Percentiles rank a stretch among this genome's conserved stretches.
Evolutionary conservation across 73 alveolate genomes (phyloP).

Genomic region (Breviolum minutum): DNA sequence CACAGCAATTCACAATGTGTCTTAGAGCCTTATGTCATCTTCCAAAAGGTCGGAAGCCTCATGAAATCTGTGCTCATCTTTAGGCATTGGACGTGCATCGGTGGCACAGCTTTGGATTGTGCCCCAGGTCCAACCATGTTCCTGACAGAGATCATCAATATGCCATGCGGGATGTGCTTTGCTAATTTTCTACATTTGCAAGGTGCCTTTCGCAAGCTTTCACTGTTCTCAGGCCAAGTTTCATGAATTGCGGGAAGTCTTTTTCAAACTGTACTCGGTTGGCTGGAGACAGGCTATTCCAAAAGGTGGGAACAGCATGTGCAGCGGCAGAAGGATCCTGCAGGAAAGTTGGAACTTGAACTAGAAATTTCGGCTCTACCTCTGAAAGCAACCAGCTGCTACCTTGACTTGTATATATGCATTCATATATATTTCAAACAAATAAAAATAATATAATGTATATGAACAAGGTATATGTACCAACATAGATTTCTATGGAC

Average conservation of each 20-base stretch:
- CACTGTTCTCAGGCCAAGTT: slow-evolving; percentile 5
- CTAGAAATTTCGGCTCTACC: no score
- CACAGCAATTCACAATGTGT: background rate
- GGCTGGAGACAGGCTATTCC: slow-evolving; percentile 46
- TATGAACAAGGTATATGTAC: no score
- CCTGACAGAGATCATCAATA: background rate
- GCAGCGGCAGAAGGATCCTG: slow-evolving; percentile 52
- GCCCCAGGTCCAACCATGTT: background rate
- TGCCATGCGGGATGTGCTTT: background rate
- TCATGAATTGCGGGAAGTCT: slow-evolving; percentile 87
- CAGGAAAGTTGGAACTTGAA: no score
- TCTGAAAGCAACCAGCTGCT: no score
- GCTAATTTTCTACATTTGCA: background rate
- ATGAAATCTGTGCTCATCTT: no score
- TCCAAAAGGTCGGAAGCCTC: no score
- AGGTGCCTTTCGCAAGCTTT: background rate
- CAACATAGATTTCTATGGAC: background rate
- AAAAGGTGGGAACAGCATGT: slow-evolving; percentile 26
- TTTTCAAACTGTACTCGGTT: slow-evolving; percentile 51
- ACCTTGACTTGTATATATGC: no score
- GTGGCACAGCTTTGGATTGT: no score
- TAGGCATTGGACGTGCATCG: no score
- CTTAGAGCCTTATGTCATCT: no score
- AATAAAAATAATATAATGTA: no score
- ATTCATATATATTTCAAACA: no score